phyloP scores from a whole-genome alignment of 768 basidiomycete species.

The Termitomyces sp. region DNA sequence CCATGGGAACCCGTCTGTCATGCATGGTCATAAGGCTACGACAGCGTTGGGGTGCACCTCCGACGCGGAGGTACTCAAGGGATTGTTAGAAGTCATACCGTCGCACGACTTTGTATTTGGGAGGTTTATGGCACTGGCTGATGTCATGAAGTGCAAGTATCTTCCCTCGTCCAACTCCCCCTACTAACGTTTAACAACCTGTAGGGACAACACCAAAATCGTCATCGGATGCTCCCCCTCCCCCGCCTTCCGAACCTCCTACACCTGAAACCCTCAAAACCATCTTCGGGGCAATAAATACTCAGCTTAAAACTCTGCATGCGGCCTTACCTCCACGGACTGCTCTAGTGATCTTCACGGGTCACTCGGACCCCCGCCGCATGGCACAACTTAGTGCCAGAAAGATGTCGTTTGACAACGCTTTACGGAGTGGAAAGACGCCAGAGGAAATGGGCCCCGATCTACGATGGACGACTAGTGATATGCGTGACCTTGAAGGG shows the following conservation, averaged over 20 bases:
- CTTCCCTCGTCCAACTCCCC: neutral
- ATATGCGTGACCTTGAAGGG: slow-evolving; percentile 76
- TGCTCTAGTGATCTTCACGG: slow-evolving; percentile 80
- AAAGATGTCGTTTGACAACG: slow-evolving; percentile 67
- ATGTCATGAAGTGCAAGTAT: slow-evolving; percentile 71
- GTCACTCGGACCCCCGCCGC: slow-evolving; percentile 80
- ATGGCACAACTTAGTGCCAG: slow-evolving; percentile 72
- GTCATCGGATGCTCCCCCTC: slow-evolving; percentile 27
- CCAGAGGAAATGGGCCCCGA: slow-evolving; percentile 49
- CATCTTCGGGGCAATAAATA: slow-evolving; percentile 50
- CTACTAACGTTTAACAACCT: neutral
- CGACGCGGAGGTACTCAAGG: slow-evolving; percentile 78
- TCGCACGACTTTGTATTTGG: slow-evolving; percentile 82
- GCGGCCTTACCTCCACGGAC: slow-evolving; percentile 69
- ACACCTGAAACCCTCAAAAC: slow-evolving; percentile 26
- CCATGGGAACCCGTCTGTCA: slow-evolving; percentile 74
- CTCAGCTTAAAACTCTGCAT: slow-evolving; percentile 57
- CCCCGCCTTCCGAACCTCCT: slow-evolving; percentile 22
- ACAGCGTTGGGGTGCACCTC: slow-evolving; percentile 68
- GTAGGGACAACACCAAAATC: slow-evolving; percentile 61
- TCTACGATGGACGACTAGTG: slow-evolving; percentile 68
- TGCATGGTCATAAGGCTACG: slow-evolving; percentile 82
- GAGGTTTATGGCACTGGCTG: slow-evolving; percentile 77
- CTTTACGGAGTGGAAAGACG: slow-evolving; percentile 48
- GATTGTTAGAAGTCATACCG: slow-evolving; percentile 49